A percentile compares a stretch with the other conserved stretches of the same genome.
Conservation (phyloP, 768 basidiomycete species). For the Suillus weaverae region DNA sequence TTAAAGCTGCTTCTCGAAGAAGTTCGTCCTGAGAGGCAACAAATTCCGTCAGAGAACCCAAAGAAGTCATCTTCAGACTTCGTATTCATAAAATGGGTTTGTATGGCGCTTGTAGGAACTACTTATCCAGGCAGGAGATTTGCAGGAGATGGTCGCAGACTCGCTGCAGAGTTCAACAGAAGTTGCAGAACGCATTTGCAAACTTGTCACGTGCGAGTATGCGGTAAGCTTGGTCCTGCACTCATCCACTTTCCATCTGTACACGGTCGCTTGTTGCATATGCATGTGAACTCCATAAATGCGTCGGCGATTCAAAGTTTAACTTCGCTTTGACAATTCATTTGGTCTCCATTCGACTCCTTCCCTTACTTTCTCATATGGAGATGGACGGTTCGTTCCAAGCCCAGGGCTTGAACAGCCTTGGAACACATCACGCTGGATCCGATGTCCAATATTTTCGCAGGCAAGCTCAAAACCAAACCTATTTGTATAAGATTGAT, state of each 20-base stretch:
- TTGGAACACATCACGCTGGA: neutral
- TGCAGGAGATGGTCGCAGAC: neutral
- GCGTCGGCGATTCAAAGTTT: too few relatives aligned
- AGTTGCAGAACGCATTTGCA: neutral
- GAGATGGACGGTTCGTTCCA: neutral
- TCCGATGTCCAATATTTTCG: neutral
- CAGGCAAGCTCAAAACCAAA: neutral
- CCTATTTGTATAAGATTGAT: neutral
- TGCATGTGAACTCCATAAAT: too few relatives aligned
- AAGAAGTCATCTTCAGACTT: neutral
- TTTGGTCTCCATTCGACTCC: too few relatives aligned
- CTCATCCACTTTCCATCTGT: neutral
- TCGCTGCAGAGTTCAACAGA: neutral
- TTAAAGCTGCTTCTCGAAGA: constrained; percentile 41
- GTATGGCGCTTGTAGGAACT: neutral
- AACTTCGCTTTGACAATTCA: neutral
- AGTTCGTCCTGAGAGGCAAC: constrained; percentile 30
- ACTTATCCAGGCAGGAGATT: neutral
- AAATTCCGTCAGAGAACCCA: constrained; percentile 35
- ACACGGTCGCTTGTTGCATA: neutral
- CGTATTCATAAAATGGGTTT: neutral
- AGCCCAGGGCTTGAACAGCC: neutral
- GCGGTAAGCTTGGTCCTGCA: too few relatives aligned
- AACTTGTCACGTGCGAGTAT: neutral
- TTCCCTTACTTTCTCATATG: too few relatives aligned